Percentiles rank a stretch among this genome's conserved stretches.
phyloP scores from a whole-genome alignment of 2,329 filamentous ascomycete genomes.

The Diaporthe batatas region DNA sequence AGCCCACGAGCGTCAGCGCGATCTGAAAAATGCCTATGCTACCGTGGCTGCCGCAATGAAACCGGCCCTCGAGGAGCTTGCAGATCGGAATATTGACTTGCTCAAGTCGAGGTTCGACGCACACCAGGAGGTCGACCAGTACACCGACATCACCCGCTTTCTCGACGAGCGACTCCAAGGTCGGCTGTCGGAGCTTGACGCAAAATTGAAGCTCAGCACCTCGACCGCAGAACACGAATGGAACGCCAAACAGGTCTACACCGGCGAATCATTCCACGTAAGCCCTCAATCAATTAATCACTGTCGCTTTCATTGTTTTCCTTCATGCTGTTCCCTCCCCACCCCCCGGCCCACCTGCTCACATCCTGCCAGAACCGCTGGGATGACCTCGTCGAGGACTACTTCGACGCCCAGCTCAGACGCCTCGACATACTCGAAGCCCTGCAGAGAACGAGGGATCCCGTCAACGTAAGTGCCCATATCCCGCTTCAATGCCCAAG shows the following conservation, averaged over 20 bases:
- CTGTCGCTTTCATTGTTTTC: slow-evolving; percentile 18
- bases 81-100: slow-evolving; percentile 69
- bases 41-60: slow-evolving; percentile 73
- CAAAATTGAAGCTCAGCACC: slow-evolving; percentile 41
- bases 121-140: slow-evolving; percentile 67
- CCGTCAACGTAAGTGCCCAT: slow-evolving; percentile 61
- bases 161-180: slow-evolving; percentile 61
- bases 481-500: slow-evolving; percentile 46
- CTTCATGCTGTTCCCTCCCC: not conserved
- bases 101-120: slow-evolving; percentile 67
- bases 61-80: slow-evolving; percentile 74
- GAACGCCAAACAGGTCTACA: slow-evolving; percentile 32
- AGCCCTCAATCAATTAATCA: slow-evolving; percentile 39
- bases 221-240: slow-evolving; percentile 42
- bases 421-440: slow-evolving; percentile 60
- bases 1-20: slow-evolving; percentile 73
- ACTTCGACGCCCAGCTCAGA: slow-evolving; percentile 60
- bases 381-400: slow-evolving; percentile 51
- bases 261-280: slow-evolving; percentile 44
- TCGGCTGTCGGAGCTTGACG: slow-evolving; percentile 46
- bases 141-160: slow-evolving; percentile 62
- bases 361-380: slow-evolving; percentile 38
- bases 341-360: slow-evolving; percentile 2
- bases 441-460: slow-evolving; percentile 59
- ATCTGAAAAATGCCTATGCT: slow-evolving; percentile 76